These are phyloP conservation scores for Kuraishia hungarica DNA, from an alignment of 805 yeast species.

Conservation along the genomic window DNA sequence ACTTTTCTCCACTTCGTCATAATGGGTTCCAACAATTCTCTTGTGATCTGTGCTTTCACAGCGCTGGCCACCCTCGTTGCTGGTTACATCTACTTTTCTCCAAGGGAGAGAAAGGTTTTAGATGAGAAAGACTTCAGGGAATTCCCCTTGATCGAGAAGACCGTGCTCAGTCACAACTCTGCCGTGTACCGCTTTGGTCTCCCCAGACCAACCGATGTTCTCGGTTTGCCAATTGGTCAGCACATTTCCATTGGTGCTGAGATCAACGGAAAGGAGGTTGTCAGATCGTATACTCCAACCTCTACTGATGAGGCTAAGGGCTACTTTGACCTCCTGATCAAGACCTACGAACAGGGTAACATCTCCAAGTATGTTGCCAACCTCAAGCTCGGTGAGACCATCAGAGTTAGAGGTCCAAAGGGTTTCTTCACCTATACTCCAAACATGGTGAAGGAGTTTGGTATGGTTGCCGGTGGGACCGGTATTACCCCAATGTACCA, in stretches of 20 bases:
- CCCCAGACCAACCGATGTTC: constrained; percentile 61
- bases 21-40: constrained; percentile 1
- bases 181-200: constrained; percentile 78
- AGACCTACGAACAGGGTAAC: constrained; percentile 80
- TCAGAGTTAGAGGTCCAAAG: constrained; percentile 83
- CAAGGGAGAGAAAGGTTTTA: constrained; percentile 42
- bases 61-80: constrained; percentile 29
- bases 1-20: not conserved
- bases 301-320: constrained; percentile 71
- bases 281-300: constrained; percentile 87
- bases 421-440: constrained; percentile 81
- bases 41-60: not conserved
- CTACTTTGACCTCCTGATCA: constrained; percentile 75
- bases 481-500: constrained; percentile 97
- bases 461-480: constrained; percentile 96
- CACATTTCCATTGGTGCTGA: constrained; percentile 75
- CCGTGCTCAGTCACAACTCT: constrained; percentile 69
- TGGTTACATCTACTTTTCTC: constrained; percentile 21
- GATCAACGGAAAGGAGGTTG: constrained; percentile 71
- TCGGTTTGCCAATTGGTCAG: constrained; percentile 93
- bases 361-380: constrained; percentile 68
- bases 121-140: constrained; percentile 60
- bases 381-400: constrained; percentile 69
- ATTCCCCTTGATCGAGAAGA: constrained; percentile 75
- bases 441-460: constrained; percentile 63